Conservation (phyloP, 257 asterid species). For the Primulina tabacum region DNA sequence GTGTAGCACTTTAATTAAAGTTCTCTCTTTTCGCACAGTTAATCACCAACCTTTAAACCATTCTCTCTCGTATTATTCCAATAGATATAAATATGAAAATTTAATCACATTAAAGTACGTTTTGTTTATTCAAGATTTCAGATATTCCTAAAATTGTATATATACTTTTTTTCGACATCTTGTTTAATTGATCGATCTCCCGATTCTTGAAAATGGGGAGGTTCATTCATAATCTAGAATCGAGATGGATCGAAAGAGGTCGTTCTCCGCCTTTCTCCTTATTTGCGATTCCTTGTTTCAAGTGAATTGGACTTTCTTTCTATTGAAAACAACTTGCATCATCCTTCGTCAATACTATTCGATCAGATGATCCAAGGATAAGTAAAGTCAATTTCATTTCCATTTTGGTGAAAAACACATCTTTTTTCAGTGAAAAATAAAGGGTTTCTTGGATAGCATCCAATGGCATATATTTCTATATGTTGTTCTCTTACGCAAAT, state of each 20-base stretch:
- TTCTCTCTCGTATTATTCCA: background rate
- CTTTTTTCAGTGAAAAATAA: conserved; percentile 27
- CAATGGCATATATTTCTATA: conserved; percentile 16
- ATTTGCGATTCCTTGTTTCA: background rate
- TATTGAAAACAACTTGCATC: background rate
- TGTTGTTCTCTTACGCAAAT: conserved; percentile 25
- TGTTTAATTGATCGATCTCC: too few relatives aligned
- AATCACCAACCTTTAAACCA: background rate
- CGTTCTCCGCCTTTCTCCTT: too few relatives aligned
- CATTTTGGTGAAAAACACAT: conserved; percentile 33
- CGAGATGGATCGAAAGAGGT: too few relatives aligned
- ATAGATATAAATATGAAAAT: too few relatives aligned
- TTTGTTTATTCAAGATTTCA: too few relatives aligned
- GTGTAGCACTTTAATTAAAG: conserved; percentile 20
- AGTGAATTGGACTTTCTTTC: background rate
- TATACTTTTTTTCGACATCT: too few relatives aligned
- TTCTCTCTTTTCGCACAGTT: conserved; percentile 15
- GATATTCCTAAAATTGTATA: too few relatives aligned
- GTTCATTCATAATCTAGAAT: too few relatives aligned
- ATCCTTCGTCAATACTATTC: too few relatives aligned
- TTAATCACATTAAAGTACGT: too few relatives aligned
- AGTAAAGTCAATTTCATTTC: conserved; percentile 20
- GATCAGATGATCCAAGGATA: conserved; percentile 23
- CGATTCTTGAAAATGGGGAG: too few relatives aligned
- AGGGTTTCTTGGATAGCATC: background rate